These are phyloP conservation scores for Musa balbisiana DNA, from an alignment of 202 grass and related monocot genomes.

Conservation along the genomic window DNA sequence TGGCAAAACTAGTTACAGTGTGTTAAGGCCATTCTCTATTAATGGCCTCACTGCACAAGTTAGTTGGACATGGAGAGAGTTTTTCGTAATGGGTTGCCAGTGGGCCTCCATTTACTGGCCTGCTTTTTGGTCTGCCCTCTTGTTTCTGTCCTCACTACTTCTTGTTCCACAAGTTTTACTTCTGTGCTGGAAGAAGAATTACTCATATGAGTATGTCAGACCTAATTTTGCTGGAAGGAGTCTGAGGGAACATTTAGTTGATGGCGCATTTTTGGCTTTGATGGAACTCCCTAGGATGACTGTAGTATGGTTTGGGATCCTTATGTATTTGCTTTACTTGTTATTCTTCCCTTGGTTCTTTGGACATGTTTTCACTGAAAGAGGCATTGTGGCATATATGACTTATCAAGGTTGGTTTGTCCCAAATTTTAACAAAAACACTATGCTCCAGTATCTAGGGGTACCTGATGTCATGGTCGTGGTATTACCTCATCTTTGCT, in stretches of 20 bases:
- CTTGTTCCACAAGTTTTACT: constrained; percentile 45
- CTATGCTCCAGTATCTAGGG: constrained; percentile 34
- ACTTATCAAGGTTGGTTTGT: constrained; percentile 67
- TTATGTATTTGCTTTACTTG: constrained; percentile 65
- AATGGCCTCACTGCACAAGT: constrained; percentile 56
- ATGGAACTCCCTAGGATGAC: constrained; percentile 53
- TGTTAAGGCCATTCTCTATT: constrained; percentile 77
- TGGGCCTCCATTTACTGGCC: constrained; percentile 70
- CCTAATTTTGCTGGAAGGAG: constrained; percentile 18
- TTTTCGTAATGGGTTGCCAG: constrained; percentile 77
- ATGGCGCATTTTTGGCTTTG: constrained; percentile 47
- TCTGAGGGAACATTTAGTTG: constrained; percentile 36
- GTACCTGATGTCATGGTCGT: constrained; percentile 88
- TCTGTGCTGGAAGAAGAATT: constrained; percentile 34
- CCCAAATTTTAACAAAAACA: constrained; percentile 26
- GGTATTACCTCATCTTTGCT: constrained; percentile 75
- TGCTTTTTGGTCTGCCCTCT: constrained; percentile 38
- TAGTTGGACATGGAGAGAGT: constrained; percentile 86
- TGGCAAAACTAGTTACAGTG: constrained; percentile 51
- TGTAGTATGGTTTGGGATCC: constrained; percentile 55
- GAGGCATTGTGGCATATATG: constrained; percentile 47
- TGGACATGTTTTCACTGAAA: constrained; percentile 66
- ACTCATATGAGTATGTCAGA: constrained; percentile 29
- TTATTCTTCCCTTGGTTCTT: constrained; percentile 73
- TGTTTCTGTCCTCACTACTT: constrained; percentile 50